Conservation (phyloP, 805 yeast species). For the Candida montana region DNA sequence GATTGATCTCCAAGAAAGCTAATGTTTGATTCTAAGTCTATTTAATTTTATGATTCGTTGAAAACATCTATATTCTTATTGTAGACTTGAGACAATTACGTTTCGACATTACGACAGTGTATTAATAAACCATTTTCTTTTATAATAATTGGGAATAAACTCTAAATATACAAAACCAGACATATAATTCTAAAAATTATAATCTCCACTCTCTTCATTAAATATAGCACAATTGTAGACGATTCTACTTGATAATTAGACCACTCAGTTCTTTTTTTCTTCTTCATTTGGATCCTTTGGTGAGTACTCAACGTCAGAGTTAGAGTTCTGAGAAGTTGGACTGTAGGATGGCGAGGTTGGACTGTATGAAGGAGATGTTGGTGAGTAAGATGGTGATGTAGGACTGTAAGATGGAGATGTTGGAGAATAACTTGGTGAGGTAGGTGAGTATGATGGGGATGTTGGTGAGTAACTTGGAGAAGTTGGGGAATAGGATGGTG, state of each 20-base stretch:
- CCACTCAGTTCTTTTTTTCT: constrained; percentile 6
- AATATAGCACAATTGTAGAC: constrained; percentile 13
- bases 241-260: constrained; percentile 3
- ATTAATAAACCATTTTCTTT: not conserved
- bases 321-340: constrained; percentile 32
- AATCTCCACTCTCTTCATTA: constrained; percentile 2
- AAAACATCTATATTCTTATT: too few relatives aligned
- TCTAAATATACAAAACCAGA: constrained; percentile 6
- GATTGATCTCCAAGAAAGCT: constrained; percentile 64
- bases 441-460: constrained; percentile 76
- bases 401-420: constrained; percentile 78
- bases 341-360: constrained; percentile 31
- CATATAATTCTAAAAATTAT: not conserved
- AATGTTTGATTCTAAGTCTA: not conserved
- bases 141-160: not conserved
- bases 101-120: too few relatives aligned
- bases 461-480: constrained; percentile 70
- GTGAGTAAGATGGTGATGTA: constrained; percentile 67
- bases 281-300: constrained; percentile 25
- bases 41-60: too few relatives aligned
- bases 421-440: constrained; percentile 70
- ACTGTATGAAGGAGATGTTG: constrained; percentile 46
- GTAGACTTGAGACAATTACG: too few relatives aligned
- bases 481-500: constrained; percentile 63
- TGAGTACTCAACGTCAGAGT: constrained; percentile 26